Evolutionary conservation across 208 protist species (phyloP).

Genomic region (Crithidia expoeki): DNA sequence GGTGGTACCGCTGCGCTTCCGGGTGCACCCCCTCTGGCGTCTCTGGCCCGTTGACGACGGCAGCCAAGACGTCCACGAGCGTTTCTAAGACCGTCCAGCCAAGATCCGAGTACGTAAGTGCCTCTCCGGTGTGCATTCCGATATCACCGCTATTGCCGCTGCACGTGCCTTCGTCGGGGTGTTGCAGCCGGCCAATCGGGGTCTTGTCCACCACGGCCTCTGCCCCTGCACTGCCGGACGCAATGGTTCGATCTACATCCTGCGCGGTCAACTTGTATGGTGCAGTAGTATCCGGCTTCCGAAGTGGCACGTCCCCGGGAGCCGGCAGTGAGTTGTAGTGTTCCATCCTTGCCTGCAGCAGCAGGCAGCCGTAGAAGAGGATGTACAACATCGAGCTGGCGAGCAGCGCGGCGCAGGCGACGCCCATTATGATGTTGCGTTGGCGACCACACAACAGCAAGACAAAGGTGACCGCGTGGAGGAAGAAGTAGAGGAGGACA

Average conservation of each 20-base stretch:
- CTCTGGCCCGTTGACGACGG: constrained; percentile 15
- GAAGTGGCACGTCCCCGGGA: not conserved
- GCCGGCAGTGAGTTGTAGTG: not conserved
- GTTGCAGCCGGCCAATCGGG: not conserved
- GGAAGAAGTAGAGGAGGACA: constrained; percentile 21
- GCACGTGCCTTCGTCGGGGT: constrained; percentile 5
- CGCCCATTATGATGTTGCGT: constrained; percentile 20
- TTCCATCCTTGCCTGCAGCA: constrained; percentile 17
- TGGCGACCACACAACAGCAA: constrained; percentile 20
- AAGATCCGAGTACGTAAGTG: constrained; percentile 21
- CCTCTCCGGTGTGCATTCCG: not conserved
- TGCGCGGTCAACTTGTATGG: constrained; percentile 15
- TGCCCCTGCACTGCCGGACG: constrained; percentile 5
- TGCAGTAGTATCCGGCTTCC: not conserved
- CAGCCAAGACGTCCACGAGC: constrained; percentile 25
- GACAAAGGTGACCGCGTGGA: constrained; percentile 11
- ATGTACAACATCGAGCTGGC: constrained; percentile 40
- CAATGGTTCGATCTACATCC: constrained; percentile 19
- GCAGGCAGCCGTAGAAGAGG: constrained; percentile 34
- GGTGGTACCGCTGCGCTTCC: constrained; percentile 17
- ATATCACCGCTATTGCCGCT: not conserved
- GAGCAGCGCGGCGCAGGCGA: constrained; percentile 37
- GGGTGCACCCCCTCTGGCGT: not conserved
- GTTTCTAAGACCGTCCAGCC: constrained; percentile 32
- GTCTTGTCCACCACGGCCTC: constrained; percentile 13